Evolutionary conservation across 495 filamentous ascomycete genomes (phyloP).

Genomic region (Clohesyomyces aquaticus): DNA sequence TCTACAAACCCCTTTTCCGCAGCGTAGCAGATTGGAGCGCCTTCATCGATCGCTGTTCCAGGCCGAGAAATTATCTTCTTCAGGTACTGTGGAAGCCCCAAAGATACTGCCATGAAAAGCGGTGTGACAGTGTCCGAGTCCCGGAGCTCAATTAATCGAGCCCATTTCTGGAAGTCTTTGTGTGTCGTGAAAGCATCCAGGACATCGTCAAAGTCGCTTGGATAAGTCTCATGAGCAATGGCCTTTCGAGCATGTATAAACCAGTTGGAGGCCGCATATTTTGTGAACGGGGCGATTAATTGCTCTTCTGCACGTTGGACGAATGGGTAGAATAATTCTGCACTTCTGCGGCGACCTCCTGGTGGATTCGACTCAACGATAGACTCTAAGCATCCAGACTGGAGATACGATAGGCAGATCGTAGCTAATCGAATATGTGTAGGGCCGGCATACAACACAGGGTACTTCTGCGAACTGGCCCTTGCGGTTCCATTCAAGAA

Average conservation of each 20-base stretch:
- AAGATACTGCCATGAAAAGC: background rate
- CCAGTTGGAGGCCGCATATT: slow-evolving; percentile 44
- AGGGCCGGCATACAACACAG: slow-evolving; percentile 39
- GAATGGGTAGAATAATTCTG: slow-evolving; percentile 1
- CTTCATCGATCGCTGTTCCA: background rate
- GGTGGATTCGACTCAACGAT: background rate
- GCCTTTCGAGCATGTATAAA: slow-evolving; percentile 34
- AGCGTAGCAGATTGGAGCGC: background rate
- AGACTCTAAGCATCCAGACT: slow-evolving; percentile 7
- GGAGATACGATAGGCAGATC: slow-evolving; percentile 3
- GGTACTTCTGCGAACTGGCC: slow-evolving; percentile 29
- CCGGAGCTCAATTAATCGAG: background rate
- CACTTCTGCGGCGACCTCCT: background rate
- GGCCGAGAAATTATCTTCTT: background rate
- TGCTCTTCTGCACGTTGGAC: too few species aligned
- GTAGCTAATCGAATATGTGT: slow-evolving; percentile 42
- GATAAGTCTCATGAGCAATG: background rate
- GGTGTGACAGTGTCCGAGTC: background rate
- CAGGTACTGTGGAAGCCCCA: background rate
- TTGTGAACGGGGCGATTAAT: slow-evolving; percentile 42
- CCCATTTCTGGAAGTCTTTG: background rate
- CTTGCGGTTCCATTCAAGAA: slow-evolving; percentile 46
- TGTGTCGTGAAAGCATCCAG: background rate
- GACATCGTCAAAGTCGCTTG: background rate
- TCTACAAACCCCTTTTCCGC: background rate